Percentiles rank a stretch among this genome's conserved stretches.
Evolutionary conservation across 2,329 filamentous ascomycete species (phyloP).

Genomic region (Penicillium freii): DNA sequence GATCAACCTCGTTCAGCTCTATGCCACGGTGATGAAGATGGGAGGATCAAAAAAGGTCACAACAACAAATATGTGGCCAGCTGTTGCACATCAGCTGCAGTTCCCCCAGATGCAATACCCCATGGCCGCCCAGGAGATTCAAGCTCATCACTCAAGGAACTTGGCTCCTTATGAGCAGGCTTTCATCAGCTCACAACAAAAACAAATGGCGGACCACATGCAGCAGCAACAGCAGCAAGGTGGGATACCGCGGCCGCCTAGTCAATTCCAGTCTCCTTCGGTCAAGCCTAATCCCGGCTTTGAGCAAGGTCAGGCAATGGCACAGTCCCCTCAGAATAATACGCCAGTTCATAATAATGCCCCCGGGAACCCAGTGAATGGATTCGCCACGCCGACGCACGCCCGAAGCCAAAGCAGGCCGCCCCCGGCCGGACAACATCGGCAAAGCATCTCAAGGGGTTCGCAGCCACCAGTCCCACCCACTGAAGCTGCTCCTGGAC

Average conservation of each 20-base stretch:
- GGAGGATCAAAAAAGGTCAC: slow-evolving; percentile 76
- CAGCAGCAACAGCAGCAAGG: slow-evolving; percentile 29
- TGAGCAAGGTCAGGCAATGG: slow-evolving; percentile 34
- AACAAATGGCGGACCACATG: slow-evolving; percentile 32
- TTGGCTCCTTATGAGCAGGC: slow-evolving; percentile 70
- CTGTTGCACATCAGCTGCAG: slow-evolving; percentile 63
- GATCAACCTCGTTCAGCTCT: slow-evolving; percentile 73
- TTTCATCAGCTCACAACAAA: slow-evolving; percentile 46
- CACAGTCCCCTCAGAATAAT: slow-evolving; percentile 34
- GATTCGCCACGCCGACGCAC: slow-evolving; percentile 40
- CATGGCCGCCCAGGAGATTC: slow-evolving; percentile 66
- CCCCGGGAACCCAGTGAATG: slow-evolving; percentile 38
- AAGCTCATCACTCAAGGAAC: slow-evolving; percentile 72
- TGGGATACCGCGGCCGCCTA: slow-evolving; percentile 38
- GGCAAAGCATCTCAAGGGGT: slow-evolving; percentile 34
- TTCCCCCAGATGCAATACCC: slow-evolving; percentile 64
- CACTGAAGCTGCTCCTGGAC: slow-evolving; percentile 29
- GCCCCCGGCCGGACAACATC: slow-evolving; percentile 31
- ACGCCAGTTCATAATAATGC: slow-evolving; percentile 31
- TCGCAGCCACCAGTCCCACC: slow-evolving; percentile 34
- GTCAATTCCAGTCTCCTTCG: slow-evolving; percentile 44
- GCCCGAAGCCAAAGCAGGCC: slow-evolving; percentile 35
- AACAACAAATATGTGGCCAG: slow-evolving; percentile 68
- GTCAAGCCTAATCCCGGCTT: slow-evolving; percentile 54
- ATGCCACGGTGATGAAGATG: slow-evolving; percentile 70